Base-by-base conservation (phyloP, 345 rosid species). In the Hevea brasiliensis region DNA sequence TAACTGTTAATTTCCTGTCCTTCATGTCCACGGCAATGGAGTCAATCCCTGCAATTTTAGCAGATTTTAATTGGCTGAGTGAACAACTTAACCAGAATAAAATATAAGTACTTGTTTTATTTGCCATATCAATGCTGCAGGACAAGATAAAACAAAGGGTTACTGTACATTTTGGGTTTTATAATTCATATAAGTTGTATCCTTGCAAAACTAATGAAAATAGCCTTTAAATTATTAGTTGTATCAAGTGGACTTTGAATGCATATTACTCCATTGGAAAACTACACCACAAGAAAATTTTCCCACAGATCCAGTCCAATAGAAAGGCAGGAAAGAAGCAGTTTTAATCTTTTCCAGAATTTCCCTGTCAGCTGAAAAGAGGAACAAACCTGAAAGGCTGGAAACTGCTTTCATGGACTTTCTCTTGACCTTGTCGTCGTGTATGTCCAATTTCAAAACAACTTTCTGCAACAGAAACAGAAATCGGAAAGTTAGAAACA, bases 351-450 rank as follows among this genome's bases (percentile, higher is more conserved):
- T 66, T 26, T 8, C 0, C 27, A 40, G 40, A 20, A 51, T 50
- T 54, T 57, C 24, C 14, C 37, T 51, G 3, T 10, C 8, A 66
- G 24, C 27, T 17, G 20, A 61, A 57, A 7, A 67, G 27, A 53
- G n/a, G 23, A 2, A 35, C 21, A 4, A 42, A 93, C 97, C 96
- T 74, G 78, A 17, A 44, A 84, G 75, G 47, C 70, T 24, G 29
- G 90, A 81, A 63, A 89, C 94, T 6, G 85, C 62, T 54, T 77
- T 79, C 78, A 93, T 72, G 67, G 89, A 88, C 75, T 77, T 89
- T 32, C 81, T 80, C 74, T 84, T 91, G 2, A 67, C 82, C 78
- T 62, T 85, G 53, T 87, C 86, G 59, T 84, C 90, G 26, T 81
- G 81, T 37, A 87, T 69, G 64, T 82, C 75, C 72, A 90, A 57